Conservation (phyloP, 2,329 filamentous ascomycete genomes). For the Ophiostoma fasciatum region DNA sequence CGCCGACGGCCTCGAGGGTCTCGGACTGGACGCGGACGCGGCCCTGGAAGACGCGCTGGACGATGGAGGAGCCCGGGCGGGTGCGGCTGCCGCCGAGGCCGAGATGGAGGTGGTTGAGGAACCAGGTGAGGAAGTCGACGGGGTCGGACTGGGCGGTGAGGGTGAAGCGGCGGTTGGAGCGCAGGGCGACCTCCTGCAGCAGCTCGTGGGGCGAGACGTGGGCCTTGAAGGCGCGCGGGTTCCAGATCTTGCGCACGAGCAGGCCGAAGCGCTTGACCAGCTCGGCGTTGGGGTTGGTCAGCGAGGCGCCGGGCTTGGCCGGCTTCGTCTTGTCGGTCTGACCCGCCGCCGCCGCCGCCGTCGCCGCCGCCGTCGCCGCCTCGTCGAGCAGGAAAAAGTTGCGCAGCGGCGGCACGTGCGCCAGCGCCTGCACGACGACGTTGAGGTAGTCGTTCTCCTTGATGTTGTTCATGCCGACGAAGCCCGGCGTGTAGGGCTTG, state of each 20-base stretch:
- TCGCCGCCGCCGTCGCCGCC: conserved; percentile 30
- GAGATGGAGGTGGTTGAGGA: conserved; percentile 88
- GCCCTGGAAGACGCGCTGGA: conserved; percentile 90
- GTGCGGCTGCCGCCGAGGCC: conserved; percentile 81
- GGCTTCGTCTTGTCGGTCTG: background rate
- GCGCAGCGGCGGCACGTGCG: conserved; percentile 76
- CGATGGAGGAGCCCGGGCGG: conserved; percentile 68
- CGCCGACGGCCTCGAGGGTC: conserved; percentile 14
- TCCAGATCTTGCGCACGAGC: conserved; percentile 94
- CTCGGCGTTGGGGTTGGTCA: conserved; percentile 44
- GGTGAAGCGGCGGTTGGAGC: conserved; percentile 84
- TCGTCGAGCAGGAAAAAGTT: conserved; percentile 88
- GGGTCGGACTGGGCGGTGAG: conserved; percentile 86
- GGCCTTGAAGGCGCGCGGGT: conserved; percentile 85
- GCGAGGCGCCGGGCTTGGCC: background rate
- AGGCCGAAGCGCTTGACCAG: conserved; percentile 79
- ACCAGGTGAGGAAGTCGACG: conserved; percentile 94
- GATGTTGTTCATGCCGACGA: conserved; percentile 99
- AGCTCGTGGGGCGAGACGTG: conserved; percentile 97
- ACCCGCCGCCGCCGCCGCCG: background rate
- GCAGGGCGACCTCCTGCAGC: conserved; percentile 81
- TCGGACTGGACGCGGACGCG: conserved; percentile 85
- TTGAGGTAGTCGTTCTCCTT: conserved; percentile 99
- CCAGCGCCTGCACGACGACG: conserved; percentile 78
- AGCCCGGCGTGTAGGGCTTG: conserved; percentile 81